A percentile compares a stretch with the other conserved stretches of the same genome.
Evolutionary conservation across 2,329 filamentous ascomycete genomes (phyloP).

Genomic region (Botrytis paeoniae): DNA sequence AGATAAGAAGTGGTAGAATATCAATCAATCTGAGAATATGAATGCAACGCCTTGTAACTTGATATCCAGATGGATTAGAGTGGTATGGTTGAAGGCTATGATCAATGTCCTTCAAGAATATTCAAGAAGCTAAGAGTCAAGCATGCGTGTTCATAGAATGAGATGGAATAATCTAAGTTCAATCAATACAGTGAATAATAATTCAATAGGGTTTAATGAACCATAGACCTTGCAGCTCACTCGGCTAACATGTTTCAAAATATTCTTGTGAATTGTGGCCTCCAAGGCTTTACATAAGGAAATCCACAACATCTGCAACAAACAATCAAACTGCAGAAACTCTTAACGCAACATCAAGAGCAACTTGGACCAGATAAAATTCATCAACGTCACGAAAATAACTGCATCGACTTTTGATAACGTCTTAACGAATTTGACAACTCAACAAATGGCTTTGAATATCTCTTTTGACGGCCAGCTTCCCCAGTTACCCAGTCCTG

Average conservation of each 20-base stretch:
- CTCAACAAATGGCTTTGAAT: neutral
- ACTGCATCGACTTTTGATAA: neutral
- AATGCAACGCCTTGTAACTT: neutral
- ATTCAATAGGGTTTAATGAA: accelerated
- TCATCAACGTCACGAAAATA: neutral
- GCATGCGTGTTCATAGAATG: neutral
- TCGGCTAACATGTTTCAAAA: neutral
- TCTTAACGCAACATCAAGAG: neutral
- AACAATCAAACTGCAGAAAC: neutral
- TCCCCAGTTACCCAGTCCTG: neutral
- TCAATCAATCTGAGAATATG: accelerated
- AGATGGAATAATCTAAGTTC: neutral
- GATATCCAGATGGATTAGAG: neutral
- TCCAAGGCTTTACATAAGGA: neutral
- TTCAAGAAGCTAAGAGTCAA: neutral
- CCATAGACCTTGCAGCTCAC: neutral
- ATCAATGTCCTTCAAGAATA: neutral
- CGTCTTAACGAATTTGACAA: no score
- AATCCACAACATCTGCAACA: neutral
- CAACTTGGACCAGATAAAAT: neutral
- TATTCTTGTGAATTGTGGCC: neutral
- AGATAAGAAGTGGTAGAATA: neutral
- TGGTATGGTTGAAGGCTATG: neutral
- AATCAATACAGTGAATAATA: neutral
- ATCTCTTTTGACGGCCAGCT: neutral